Evolutionary conservation across 2,329 filamentous ascomycete genomes (phyloP).

Genomic region (Diaporthe vexans): DNA sequence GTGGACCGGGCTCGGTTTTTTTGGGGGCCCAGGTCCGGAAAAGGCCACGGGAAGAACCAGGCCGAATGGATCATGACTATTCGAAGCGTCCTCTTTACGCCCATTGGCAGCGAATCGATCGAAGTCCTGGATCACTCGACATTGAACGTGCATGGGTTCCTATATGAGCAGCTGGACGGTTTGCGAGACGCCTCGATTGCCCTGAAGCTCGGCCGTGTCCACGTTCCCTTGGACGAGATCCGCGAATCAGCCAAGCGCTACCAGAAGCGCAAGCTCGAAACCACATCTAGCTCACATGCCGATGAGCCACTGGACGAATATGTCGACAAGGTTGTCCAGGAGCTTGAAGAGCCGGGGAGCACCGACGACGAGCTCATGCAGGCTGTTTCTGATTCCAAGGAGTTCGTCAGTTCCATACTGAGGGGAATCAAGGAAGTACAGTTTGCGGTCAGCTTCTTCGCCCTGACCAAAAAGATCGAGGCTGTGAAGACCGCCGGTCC

Average conservation of each 20-base stretch:
- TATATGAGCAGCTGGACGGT: constrained; percentile 88
- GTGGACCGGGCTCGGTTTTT: constrained; percentile 92
- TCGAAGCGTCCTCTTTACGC: constrained; percentile 89
- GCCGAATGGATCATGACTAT: constrained; percentile 95
- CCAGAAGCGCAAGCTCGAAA: constrained; percentile 59
- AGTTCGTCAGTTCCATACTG: constrained; percentile 90
- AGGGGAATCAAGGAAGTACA: constrained; percentile 97
- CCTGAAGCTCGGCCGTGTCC: constrained; percentile 90
- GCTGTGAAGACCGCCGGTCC: constrained; percentile 75
- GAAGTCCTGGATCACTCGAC: constrained; percentile 91
- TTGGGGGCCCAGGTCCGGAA: constrained; percentile 78
- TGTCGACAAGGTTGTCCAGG: constrained; percentile 80
- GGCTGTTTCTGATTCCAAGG: constrained; percentile 91
- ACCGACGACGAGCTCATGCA: constrained; percentile 79
- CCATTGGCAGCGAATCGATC: constrained; percentile 85
- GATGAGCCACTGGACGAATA: constrained; percentile 72
- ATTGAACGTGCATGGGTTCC: constrained; percentile 90
- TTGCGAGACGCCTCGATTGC: constrained; percentile 91
- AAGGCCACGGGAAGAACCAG: constrained; percentile 72
- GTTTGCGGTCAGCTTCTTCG: constrained; percentile 92
- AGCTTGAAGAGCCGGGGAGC: constrained; percentile 77
- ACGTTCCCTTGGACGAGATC: constrained; percentile 92
- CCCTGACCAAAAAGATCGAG: constrained; percentile 84
- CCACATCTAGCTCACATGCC: constrained; percentile 50
- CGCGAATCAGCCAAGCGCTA: constrained; percentile 71